phyloP scores from a whole-genome alignment of 2,329 filamentous ascomycete genomes.

The Botryosphaeria dothidea region DNA sequence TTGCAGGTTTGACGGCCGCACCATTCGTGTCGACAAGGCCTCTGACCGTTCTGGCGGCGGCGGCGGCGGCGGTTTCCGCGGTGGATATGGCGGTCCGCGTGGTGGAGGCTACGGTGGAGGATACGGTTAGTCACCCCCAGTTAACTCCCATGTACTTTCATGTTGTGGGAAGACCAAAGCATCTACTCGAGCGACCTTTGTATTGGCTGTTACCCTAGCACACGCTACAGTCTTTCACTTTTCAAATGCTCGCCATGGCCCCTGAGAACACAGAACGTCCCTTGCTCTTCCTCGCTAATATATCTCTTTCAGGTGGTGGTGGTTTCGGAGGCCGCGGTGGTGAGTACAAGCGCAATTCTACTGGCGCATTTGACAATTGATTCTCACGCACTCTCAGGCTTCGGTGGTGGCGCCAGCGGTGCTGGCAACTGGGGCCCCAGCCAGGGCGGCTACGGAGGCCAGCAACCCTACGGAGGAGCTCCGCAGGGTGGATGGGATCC shows the following conservation, averaged over 20 bases:
- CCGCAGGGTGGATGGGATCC: constrained; percentile 24
- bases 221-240: background rate
- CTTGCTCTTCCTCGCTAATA: constrained; percentile 26
- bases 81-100: constrained; percentile 30
- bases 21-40: constrained; percentile 93
- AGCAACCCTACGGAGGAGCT: constrained; percentile 33
- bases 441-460: constrained; percentile 33
- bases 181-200: background rate
- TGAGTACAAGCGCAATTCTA: constrained; percentile 18
- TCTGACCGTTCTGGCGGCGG: constrained; percentile 68
- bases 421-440: constrained; percentile 30
- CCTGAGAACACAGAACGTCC: background rate
- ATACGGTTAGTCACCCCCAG: constrained; percentile 26
- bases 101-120: constrained; percentile 29
- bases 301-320: constrained; percentile 23
- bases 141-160: background rate
- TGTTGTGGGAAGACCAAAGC: background rate
- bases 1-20: constrained; percentile 83
- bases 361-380: background rate
- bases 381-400: constrained; percentile 9
- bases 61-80: constrained; percentile 36
- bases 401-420: constrained; percentile 27
- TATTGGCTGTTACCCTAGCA: background rate
- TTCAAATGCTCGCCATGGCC: background rate
- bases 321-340: constrained; percentile 25